A percentile compares a stretch with the other conserved stretches of the same genome.
These are phyloP conservation scores for Stygiomarasmius scandens DNA, from an alignment of 1,284 basidiomycete species.

Conservation along the genomic window DNA sequence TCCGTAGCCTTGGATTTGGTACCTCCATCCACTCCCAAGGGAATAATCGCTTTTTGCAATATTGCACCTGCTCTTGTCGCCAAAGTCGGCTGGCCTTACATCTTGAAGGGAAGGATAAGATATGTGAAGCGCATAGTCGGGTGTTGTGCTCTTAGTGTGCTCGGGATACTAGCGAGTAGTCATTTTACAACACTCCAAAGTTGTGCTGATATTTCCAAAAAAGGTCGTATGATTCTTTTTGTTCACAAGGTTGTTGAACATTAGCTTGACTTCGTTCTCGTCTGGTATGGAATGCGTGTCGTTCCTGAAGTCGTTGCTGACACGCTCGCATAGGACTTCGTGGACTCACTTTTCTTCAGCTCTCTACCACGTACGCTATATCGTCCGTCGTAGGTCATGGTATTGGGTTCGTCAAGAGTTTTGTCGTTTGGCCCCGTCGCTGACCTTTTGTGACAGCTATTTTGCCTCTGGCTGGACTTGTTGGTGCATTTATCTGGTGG, in stretches of 20 bases:
- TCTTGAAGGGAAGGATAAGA: slow-evolving; percentile 80
- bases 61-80: slow-evolving; percentile 81
- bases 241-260: slow-evolving; percentile 79
- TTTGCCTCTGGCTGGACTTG: slow-evolving; percentile 92
- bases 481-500: slow-evolving; percentile 96
- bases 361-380: slow-evolving; percentile 84
- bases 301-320: slow-evolving; percentile 5
- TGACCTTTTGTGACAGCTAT: slow-evolving; percentile 48
- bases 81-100: slow-evolving; percentile 93
- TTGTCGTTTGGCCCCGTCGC: not conserved
- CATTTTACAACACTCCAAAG: not conserved
- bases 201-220: not conserved
- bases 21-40: slow-evolving; percentile 86
- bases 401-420: slow-evolving; percentile 54
- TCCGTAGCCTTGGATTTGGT: slow-evolving; percentile 95
- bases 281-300: slow-evolving; percentile 62
- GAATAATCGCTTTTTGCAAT: slow-evolving; percentile 93
- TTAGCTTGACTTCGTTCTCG: slow-evolving; percentile 88
- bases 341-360: slow-evolving; percentile 92
- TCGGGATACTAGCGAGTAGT: slow-evolving; percentile 76
- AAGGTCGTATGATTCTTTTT: slow-evolving; percentile 88
- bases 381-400: slow-evolving; percentile 70
- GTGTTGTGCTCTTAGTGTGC: slow-evolving; percentile 74
- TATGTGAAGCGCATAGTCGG: slow-evolving; percentile 77
- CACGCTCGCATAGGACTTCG: slow-evolving; percentile 67